phyloP scores from a whole-genome alignment of 2,329 filamentous ascomycete genomes.

The Penicillium nordicum region DNA sequence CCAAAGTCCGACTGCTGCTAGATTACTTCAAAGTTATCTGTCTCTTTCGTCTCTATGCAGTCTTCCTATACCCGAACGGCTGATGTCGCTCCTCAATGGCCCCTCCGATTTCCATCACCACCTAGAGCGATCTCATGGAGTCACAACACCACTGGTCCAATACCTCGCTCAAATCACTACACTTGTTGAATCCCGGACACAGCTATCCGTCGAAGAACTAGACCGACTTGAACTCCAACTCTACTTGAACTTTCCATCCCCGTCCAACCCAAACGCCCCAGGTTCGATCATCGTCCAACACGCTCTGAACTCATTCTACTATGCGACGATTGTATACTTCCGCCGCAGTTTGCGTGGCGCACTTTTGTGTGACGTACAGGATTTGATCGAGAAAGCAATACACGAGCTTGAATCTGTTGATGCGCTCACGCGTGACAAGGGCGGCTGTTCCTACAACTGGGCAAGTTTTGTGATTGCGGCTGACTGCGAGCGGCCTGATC shows the following conservation, averaged over 20 bases:
- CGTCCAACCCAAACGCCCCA: slow-evolving; percentile 20
- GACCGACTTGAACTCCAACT: slow-evolving; percentile 34
- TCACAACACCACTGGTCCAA: slow-evolving; percentile 28
- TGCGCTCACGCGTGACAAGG: slow-evolving; percentile 23
- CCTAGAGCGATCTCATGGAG: slow-evolving; percentile 29
- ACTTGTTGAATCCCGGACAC: slow-evolving; percentile 23
- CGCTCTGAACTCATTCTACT: slow-evolving; percentile 36
- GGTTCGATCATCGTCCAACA: slow-evolving; percentile 24
- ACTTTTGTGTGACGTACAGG: slow-evolving; percentile 25
- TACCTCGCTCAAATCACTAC: slow-evolving; percentile 25
- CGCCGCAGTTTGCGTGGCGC: slow-evolving; percentile 31
- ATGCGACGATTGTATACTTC: slow-evolving; percentile 36
- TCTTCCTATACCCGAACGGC: slow-evolving; percentile 23
- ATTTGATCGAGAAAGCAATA: slow-evolving; percentile 32
- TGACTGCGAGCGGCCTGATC: slow-evolving; percentile 28
- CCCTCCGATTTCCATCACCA: slow-evolving; percentile 23
- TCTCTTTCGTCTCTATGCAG: slow-evolving; percentile 30
- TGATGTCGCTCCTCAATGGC: slow-evolving; percentile 20
- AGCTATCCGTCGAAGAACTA: slow-evolving; percentile 19
- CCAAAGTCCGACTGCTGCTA: slow-evolving; percentile 11
- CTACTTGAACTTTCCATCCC: slow-evolving; percentile 24
- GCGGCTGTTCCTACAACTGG: slow-evolving; percentile 39
- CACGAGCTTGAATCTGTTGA: slow-evolving; percentile 34
- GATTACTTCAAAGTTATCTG: slow-evolving; percentile 29
- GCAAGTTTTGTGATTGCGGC: slow-evolving; percentile 36